These are phyloP conservation scores for Sugiyamaella chiloensis DNA, from an alignment of 805 yeast species.

Conservation along the genomic window DNA sequence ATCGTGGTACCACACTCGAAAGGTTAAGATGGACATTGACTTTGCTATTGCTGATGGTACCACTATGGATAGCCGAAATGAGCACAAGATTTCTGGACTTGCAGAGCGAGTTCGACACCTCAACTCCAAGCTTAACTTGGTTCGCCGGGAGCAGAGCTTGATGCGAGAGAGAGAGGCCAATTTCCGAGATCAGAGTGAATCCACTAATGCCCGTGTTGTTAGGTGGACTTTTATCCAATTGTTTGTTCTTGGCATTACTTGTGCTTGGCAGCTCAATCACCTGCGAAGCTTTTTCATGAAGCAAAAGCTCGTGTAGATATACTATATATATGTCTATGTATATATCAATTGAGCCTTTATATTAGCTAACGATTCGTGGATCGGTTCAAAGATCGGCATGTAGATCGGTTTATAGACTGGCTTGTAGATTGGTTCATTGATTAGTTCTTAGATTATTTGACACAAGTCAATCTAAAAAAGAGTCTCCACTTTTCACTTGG, in stretches of 20 bases:
- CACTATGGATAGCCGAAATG: conserved; percentile 58
- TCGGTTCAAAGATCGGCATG: too few relatives aligned
- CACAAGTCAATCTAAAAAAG: too few relatives aligned
- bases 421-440: too few relatives aligned
- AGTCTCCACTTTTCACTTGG: too few relatives aligned
- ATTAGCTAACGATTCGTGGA: too few relatives aligned
- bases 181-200: conserved; percentile 76
- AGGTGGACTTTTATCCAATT: conserved; percentile 74
- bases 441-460: too few relatives aligned
- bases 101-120: conserved; percentile 55
- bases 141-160: conserved; percentile 62
- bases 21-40: conserved; percentile 71
- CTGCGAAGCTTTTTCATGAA: conserved; percentile 80
- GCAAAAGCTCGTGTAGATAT: conserved; percentile 67
- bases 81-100: conserved; percentile 51
- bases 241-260: conserved; percentile 60
- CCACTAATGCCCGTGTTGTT: conserved; percentile 68
- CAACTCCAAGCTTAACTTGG: conserved; percentile 53
- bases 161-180: conserved; percentile 64
- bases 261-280: conserved; percentile 73
- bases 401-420: too few relatives aligned
- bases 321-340: too few relatives aligned
- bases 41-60: conserved; percentile 65
- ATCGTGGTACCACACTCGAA: conserved; percentile 61
- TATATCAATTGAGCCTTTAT: too few relatives aligned